These are phyloP conservation scores for Pyricularia pennisetigena DNA, from an alignment of 2,329 filamentous ascomycete species.

Conservation along the genomic window DNA sequence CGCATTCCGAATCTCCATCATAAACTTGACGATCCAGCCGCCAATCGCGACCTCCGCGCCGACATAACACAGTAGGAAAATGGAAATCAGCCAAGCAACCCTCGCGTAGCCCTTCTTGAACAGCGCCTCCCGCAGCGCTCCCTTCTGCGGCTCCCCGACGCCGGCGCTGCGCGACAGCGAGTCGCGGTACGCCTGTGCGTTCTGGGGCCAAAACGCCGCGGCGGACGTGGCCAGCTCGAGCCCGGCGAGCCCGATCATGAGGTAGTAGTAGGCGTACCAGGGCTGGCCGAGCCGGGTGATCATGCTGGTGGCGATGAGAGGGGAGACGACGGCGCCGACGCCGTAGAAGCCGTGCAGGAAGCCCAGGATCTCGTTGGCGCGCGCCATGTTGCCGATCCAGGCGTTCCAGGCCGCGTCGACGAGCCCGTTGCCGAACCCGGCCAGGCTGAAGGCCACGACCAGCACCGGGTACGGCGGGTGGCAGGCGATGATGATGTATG, in stretches of 20 bases:
- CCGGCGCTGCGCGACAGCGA: not conserved
- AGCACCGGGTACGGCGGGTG: conserved; percentile 63
- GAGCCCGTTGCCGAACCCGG: conserved; percentile 63
- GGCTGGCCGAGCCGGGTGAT: conserved; percentile 49
- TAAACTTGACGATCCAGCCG: conserved; percentile 75
- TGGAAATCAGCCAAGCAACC: conserved; percentile 61
- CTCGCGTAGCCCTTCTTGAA: conserved; percentile 14
- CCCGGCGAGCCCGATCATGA: conserved; percentile 53
- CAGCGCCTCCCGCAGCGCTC: conserved; percentile 27
- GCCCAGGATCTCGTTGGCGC: conserved; percentile 64
- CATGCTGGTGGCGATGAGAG: conserved; percentile 63
- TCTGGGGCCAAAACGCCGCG: conserved; percentile 54
- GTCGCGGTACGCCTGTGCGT: conserved; percentile 44
- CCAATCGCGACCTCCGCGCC: conserved; percentile 58
- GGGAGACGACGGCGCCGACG: conserved; percentile 58
- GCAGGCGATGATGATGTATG: conserved; percentile 54
- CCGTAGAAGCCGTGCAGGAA: conserved; percentile 66
- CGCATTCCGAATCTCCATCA: conserved; percentile 67
- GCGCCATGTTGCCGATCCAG: conserved; percentile 60
- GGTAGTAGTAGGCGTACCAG: conserved; percentile 71
- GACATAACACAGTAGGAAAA: conserved; percentile 72
- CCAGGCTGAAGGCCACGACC: conserved; percentile 53
- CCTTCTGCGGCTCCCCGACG: not conserved
- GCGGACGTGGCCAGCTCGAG: conserved; percentile 44
- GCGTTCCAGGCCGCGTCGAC: conserved; percentile 51